Percentiles rank a stretch among this genome's conserved stretches.
Evolutionary conservation across 805 yeast genomes (phyloP).

Genomic region (Saccharomycopsis javanensis): DNA sequence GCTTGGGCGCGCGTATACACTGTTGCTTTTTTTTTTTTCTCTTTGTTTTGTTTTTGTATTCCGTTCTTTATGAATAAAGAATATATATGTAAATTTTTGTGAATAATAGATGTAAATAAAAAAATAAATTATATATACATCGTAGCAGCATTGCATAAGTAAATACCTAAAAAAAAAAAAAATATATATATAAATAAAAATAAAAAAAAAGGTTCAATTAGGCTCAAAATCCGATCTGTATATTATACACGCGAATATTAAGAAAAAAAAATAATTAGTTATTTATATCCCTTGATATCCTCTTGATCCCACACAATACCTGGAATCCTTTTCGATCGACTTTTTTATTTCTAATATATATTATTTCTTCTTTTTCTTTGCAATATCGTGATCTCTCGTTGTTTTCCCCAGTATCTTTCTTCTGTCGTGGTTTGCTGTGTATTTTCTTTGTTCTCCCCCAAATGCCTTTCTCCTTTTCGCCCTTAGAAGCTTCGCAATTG

Average conservation of each 20-base stretch:
- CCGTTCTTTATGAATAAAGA: too few relatives aligned
- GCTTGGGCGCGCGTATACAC: too few relatives aligned
- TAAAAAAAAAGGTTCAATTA: not conserved
- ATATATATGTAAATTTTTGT: not conserved
- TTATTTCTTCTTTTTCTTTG: not conserved
- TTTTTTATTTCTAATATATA: not conserved
- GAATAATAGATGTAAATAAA: not conserved
- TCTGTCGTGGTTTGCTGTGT: not conserved
- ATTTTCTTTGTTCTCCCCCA: not conserved
- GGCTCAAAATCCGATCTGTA: not conserved
- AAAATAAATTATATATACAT: not conserved
- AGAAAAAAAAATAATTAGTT: too few relatives aligned
- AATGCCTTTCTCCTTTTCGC: not conserved
- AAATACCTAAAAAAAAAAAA: too few relatives aligned
- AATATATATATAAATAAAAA: not conserved
- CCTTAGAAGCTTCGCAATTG: constrained; percentile 30
- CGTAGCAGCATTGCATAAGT: not conserved
- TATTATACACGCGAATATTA: not conserved
- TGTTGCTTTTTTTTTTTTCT: too few relatives aligned
- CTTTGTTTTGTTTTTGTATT: too few relatives aligned
- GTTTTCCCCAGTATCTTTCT: not conserved
- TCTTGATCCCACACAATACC: not conserved
- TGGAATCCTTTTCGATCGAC: not conserved
- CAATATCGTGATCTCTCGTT: not conserved
- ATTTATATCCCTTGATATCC: not conserved